These are phyloP conservation scores for Pseudevernia furfuracea DNA, from an alignment of 495 filamentous ascomycete genomes.

Conservation along the genomic window DNA sequence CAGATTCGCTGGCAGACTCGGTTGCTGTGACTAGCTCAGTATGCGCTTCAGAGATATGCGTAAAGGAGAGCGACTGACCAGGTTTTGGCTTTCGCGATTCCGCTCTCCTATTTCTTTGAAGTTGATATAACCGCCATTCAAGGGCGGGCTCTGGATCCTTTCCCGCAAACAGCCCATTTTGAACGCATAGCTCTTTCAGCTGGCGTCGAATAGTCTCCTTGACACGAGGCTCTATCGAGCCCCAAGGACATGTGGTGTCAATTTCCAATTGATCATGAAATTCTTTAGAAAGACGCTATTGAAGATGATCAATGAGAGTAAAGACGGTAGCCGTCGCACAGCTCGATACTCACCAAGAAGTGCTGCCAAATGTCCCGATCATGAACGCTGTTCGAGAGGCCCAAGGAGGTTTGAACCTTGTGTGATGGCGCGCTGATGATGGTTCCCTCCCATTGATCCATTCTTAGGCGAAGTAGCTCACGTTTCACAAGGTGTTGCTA, in stretches of 20 bases:
- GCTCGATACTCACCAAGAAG: background rate
- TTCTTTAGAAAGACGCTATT: conserved; percentile 7
- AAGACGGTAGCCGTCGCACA: background rate
- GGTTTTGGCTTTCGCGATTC: background rate
- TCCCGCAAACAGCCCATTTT: background rate
- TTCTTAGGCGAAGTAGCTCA: background rate
- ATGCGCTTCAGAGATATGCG: too few species aligned
- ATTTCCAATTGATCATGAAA: background rate
- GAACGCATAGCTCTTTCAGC: background rate
- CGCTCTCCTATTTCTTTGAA: conserved; percentile 1
- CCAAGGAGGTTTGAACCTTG: background rate
- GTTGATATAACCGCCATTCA: conserved; percentile 4
- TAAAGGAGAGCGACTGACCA: too few species aligned
- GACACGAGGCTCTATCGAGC: background rate
- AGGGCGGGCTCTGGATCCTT: background rate
- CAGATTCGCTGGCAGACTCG: too few species aligned
- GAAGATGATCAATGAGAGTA: background rate
- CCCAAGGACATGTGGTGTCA: background rate
- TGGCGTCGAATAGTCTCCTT: background rate
- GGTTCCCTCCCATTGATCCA: conserved; percentile 8
- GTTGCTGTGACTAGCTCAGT: too few species aligned
- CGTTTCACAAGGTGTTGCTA: too few species aligned
- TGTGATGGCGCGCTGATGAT: background rate
- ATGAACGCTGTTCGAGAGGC: conserved; percentile 5
- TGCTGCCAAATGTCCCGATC: conserved; percentile 5